Percentiles rank a stretch among this genome's conserved stretches.
phyloP scores from a whole-genome alignment of 1,284 basidiomycete species.

The Schizophyllum amplum region DNA sequence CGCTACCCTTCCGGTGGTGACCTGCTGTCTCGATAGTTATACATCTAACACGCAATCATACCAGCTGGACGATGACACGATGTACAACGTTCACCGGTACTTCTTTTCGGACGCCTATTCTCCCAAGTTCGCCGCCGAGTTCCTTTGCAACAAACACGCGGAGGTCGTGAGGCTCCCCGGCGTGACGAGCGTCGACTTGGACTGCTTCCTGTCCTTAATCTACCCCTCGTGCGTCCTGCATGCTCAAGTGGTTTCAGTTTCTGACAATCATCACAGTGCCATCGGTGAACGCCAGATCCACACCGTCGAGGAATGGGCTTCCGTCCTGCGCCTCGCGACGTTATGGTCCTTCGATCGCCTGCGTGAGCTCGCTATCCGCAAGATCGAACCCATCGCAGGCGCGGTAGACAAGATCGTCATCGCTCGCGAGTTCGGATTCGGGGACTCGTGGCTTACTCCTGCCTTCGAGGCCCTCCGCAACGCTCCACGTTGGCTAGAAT shows the following conservation, averaged over 20 bases:
- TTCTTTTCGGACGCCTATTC: constrained; percentile 26
- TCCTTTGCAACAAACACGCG: constrained; percentile 1
- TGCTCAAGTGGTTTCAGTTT: neutral
- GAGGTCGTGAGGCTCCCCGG: constrained; percentile 12
- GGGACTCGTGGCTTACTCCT: constrained; percentile 24
- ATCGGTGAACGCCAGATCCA: constrained; percentile 21
- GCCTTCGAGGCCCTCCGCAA: constrained; percentile 26
- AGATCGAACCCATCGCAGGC: constrained; percentile 19
- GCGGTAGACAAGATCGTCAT: constrained; percentile 28
- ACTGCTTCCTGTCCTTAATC: constrained; percentile 24
- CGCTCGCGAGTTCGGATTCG: constrained; percentile 22
- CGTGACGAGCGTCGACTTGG: constrained; percentile 19
- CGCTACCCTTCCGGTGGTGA: neutral
- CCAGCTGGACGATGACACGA: constrained; percentile 17
- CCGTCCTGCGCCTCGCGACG: constrained; percentile 26
- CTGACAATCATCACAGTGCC: constrained; percentile 15
- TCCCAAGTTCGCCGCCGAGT: constrained; percentile 18
- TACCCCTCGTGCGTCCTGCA: constrained; percentile 17
- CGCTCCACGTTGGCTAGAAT: neutral
- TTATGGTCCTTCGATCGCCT: constrained; percentile 26
- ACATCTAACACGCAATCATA: neutral
- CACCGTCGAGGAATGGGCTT: constrained; percentile 29
- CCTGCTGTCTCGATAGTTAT: too few species aligned
- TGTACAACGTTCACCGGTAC: constrained; percentile 22
- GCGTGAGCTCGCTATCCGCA: constrained; percentile 23